A percentile compares a stretch with the other conserved stretches of the same genome.
Evolutionary conservation across 2,329 filamentous ascomycete species (phyloP).

Genomic region (Ceratocystis papillata): DNA sequence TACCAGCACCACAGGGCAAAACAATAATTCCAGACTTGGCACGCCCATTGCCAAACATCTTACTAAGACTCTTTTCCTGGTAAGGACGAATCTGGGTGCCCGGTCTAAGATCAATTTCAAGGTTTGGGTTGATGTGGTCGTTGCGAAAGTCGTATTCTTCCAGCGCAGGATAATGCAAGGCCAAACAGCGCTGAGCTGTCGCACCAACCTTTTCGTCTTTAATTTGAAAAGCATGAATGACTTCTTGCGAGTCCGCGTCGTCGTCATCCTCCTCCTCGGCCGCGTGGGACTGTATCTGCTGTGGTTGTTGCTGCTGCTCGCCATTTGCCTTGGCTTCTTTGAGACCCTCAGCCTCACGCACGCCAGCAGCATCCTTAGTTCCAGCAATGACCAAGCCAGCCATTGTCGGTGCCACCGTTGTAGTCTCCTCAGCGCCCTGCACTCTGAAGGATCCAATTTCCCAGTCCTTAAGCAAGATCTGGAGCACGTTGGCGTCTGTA

Average conservation of each 20-base stretch:
- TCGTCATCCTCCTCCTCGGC: constrained; percentile 61
- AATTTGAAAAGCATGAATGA: constrained; percentile 90
- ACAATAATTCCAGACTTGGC: constrained; percentile 97
- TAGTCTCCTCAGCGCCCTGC: constrained; percentile 59
- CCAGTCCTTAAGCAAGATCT: constrained; percentile 73
- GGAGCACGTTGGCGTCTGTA: constrained; percentile 73
- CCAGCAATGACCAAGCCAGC: constrained; percentile 83
- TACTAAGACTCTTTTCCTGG: constrained; percentile 93
- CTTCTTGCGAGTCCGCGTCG: constrained; percentile 74
- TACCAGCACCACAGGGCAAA: constrained; percentile 88
- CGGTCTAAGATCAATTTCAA: constrained; percentile 88
- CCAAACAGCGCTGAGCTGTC: constrained; percentile 81
- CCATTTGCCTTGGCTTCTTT: constrained; percentile 16
- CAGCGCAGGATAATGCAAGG: constrained; percentile 74
- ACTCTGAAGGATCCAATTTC: constrained; percentile 71
- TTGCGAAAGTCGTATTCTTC: constrained; percentile 97
- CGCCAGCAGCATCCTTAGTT: constrained; percentile 82
- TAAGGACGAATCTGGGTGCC: constrained; percentile 86
- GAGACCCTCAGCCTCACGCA: constrained; percentile 55
- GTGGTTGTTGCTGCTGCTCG: neutral
- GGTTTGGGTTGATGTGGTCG: constrained; percentile 74
- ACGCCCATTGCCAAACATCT: constrained; percentile 98
- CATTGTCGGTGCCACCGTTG: constrained; percentile 74
- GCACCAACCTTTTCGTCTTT: constrained; percentile 68
- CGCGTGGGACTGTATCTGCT: neutral